Base-by-base conservation (phyloP, 73 alveolate species). In the Paraurostyla sp. region DNA sequence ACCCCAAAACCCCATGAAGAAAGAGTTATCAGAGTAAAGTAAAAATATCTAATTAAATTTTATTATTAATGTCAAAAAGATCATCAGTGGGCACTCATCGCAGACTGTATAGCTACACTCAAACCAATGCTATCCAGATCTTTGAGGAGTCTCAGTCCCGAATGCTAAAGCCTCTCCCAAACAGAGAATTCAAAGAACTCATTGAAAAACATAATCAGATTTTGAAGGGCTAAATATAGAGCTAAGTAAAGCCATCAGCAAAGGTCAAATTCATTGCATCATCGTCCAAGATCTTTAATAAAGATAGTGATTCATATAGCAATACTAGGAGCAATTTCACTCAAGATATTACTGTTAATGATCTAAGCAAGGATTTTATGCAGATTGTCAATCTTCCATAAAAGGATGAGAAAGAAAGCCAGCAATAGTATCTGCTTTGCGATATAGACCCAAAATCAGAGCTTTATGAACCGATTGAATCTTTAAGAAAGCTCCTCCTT, bases 291-390 rank as follows among this genome's bases (percentile, higher is more conserved):
- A 1, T 13, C 35, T 15, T 13, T 65, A 65, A 38, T 22, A n/a
- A n/a, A n/a, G n/a, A n/a, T n/a, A n/a, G n/a, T n/a, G n/a, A n/a
- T n/a, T n/a, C n/a, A n/a, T n/a, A n/a, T n/a, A n/a, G n/a, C n/a
- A n/a, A n/a, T n/a, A n/a, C n/a, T n/a, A n/a, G n/a, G n/a, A n/a
- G n/a, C n/a, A n/a, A n/a, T n/a, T n/a, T n/a, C n/a, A n/a, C n/a
- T n/a, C n/a, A n/a, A n/a, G 82, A 65, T 0, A 42, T 73, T 11
- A 73, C 86, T 6, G 71, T 73, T 6, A 73, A 73, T 45, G 86
- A 73, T 45, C 36, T 73, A 13, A 73, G 86, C 71, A 43, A 73
- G 29, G 86, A 73, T 32, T 73, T 73, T 73, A 73, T 48, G 65
- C 49, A 73, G 41, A 40, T 49, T 33, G 51, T 48, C 13, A 73